Base-by-base conservation (phyloP, 306 rosid species). In the Lagenaria siceraria region DNA sequence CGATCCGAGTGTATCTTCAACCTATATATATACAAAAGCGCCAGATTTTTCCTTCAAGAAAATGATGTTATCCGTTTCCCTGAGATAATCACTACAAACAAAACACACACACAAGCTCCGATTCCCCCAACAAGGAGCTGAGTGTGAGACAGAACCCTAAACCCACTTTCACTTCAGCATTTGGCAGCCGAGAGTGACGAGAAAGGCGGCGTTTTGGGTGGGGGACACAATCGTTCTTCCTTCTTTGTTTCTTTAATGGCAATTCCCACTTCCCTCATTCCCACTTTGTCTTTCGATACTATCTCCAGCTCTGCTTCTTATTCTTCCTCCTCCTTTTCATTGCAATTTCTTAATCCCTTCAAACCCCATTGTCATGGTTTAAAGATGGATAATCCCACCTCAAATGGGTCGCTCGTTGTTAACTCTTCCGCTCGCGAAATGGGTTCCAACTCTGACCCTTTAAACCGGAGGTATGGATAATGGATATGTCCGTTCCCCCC, bases 391-490 rank as follows among this genome's bases (percentile, higher is more conserved):
- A 75, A 42, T 27, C 71, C 68, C 33, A 76, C 49, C 63, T 77
- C 81, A 7, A 31, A 6, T 36, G 76, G 79, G 42, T 79, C 69
- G 15, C 59, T 76, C 19, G n/a, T 56, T 22, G 33, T 85, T 66
- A 35, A 53, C 66, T 83, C 82, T 54, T 83, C 87, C 17, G 60
- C 78, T 38, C 83, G 87, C 80, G 86, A 76, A 12, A 29, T 68
- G 74, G 82, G 82, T 46, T 79, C 89, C 13, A 7, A 54, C 61
- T 71, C 83, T 3, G 86, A 84, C 56, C 29, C 86, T 54, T 70
- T 60, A 59, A 81, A 80, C 36, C 15, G 51, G 21, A 80, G 90
- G 90, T 86, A 86, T 64, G 70, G 17, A 2, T 43, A 3, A 38
- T 66, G 78, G 21, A 2, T 1, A 22, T 6, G 24, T 10, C 22